Evolutionary conservation across 352 stramenopile species (phyloP).

Genomic region (Pythium monospermum): DNA sequence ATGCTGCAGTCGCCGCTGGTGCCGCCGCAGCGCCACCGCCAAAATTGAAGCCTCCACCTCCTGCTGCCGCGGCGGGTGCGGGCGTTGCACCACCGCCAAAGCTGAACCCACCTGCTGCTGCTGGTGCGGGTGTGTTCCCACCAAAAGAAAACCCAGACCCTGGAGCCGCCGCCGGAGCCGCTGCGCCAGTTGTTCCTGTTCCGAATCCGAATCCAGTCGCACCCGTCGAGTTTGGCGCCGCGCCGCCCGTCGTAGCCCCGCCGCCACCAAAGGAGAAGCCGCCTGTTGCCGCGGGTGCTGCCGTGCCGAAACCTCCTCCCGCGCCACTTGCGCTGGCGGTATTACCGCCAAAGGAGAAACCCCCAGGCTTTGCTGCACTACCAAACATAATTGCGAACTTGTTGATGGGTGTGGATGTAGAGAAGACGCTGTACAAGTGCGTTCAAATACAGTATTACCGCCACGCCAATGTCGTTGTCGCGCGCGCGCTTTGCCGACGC

Average conservation of each 20-base stretch:
- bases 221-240: constrained; percentile 1
- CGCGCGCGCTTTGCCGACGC: too few species aligned
- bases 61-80: constrained; percentile 3
- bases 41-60: constrained; percentile 28
- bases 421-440: too few species aligned
- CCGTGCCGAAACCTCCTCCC: too few species aligned
- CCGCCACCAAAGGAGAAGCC: constrained; percentile 31
- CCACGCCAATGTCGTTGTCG: too few species aligned
- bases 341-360: constrained; percentile 58
- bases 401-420: background rate
- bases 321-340: too few species aligned
- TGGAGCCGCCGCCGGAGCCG: constrained; percentile 11
- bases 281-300: constrained; percentile 13
- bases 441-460: too few species aligned
- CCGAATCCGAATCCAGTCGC: constrained; percentile 23
- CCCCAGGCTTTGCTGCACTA: constrained; percentile 25
- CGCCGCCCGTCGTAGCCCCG: constrained; percentile 13
- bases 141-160: constrained; percentile 53
- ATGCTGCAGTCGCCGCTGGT: background rate
- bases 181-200: constrained; percentile 13
- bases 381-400: constrained; percentile 38
- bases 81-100: constrained; percentile 31
- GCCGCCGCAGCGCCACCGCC: background rate
- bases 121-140: constrained; percentile 13
- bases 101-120: constrained; percentile 29